These are phyloP conservation scores for Neurospora cerealis DNA, from an alignment of 495 filamentous ascomycete genomes.

Conservation along the genomic window DNA sequence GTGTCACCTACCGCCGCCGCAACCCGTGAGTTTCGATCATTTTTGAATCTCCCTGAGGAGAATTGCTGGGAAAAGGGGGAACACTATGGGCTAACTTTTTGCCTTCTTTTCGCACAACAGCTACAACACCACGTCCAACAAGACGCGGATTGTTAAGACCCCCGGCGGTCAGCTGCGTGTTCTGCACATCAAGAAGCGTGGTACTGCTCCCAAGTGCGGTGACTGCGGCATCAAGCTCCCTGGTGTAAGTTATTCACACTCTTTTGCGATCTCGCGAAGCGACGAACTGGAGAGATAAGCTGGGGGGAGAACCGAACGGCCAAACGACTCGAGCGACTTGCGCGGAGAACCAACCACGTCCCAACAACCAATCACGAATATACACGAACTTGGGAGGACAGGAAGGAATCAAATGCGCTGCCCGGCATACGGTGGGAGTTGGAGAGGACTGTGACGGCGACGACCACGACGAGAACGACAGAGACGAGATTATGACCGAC, in stretches of 20 bases:
- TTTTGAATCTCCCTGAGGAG: neutral
- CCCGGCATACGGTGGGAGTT: neutral
- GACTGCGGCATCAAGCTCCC: conserved; percentile 94
- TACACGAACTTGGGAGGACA: neutral
- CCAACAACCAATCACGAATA: neutral
- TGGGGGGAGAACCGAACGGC: neutral
- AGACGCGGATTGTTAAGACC: conserved; percentile 90
- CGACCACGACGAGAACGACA: neutral
- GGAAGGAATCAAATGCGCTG: neutral
- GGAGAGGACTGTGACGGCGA: neutral
- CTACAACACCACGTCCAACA: conserved; percentile 97
- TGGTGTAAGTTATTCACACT: conserved; percentile 57
- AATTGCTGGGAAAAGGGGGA: conserved; percentile 2
- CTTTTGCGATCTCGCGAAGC: neutral
- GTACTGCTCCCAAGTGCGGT: conserved; percentile 94
- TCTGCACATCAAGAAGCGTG: conserved; percentile 98
- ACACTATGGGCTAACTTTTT: conserved; percentile 13
- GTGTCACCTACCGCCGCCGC: conserved; percentile 65
- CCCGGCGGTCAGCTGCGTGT: conserved; percentile 89
- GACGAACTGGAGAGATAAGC: neutral
- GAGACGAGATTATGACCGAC: neutral
- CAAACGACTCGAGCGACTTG: neutral
- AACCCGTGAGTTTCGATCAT: conserved; percentile 64
- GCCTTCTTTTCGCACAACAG: conserved; percentile 27
- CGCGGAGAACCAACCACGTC: neutral